A percentile compares a stretch with the other conserved stretches of the same genome.
Evolutionary conservation across 768 basidiomycete genomes (phyloP).

Genomic region (Boletus speciosus): DNA sequence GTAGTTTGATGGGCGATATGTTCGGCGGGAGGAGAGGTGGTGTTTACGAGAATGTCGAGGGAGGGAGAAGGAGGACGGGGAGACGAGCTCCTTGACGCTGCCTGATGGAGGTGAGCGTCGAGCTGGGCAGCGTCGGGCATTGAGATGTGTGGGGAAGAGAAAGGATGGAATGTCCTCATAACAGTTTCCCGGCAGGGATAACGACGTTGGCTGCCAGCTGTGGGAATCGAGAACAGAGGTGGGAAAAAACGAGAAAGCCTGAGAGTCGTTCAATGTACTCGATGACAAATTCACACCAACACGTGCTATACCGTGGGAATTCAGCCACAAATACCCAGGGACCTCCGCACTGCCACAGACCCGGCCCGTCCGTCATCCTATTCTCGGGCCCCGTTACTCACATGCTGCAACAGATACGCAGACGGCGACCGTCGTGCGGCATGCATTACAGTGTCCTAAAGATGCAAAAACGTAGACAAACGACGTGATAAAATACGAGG

Average conservation of each 20-base stretch:
- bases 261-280: slow-evolving; percentile 23
- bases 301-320: slow-evolving; percentile 32
- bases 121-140: slow-evolving; percentile 39
- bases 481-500: slow-evolving; percentile 14
- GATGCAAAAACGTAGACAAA: slow-evolving; percentile 3
- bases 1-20: slow-evolving; percentile 32
- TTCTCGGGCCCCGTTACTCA: neutral
- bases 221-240: slow-evolving; percentile 44
- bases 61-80: slow-evolving; percentile 45
- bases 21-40: slow-evolving; percentile 24
- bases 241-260: slow-evolving; percentile 43
- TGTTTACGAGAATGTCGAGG: slow-evolving; percentile 38
- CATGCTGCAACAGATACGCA: neutral
- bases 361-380: neutral
- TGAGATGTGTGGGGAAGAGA: slow-evolving; percentile 39
- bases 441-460: slow-evolving; percentile 23
- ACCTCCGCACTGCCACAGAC: slow-evolving; percentile 2
- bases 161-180: slow-evolving; percentile 44
- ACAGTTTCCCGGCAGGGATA: slow-evolving; percentile 41
- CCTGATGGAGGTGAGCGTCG: slow-evolving; percentile 30
- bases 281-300: slow-evolving; percentile 27
- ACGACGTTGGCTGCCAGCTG: slow-evolving; percentile 38
- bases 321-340: slow-evolving; percentile 18
- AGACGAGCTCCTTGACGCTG: slow-evolving; percentile 39
- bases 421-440: neutral